A percentile compares a stretch with the other conserved stretches of the same genome.
phyloP scores from a whole-genome alignment of 768 basidiomycete species.

The Amanita subjunquillea region DNA sequence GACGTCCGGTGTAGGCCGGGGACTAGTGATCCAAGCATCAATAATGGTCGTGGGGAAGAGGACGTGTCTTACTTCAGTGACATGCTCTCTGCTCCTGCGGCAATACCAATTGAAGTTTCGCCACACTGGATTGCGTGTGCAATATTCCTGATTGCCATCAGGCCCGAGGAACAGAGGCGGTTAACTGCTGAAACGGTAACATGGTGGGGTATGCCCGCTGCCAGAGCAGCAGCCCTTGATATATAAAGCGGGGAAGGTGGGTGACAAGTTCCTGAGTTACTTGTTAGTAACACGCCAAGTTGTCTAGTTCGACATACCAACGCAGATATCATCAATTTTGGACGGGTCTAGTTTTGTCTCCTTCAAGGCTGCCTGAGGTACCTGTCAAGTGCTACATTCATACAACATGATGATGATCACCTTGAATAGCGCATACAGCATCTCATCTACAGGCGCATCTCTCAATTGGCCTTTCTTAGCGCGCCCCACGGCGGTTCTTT shows the following conservation, averaged over 20 bases:
- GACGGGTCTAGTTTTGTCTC: conserved; percentile 58
- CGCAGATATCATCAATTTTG: conserved; percentile 75
- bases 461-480: conserved; percentile 91
- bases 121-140: conserved; percentile 79
- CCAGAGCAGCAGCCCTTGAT: conserved; percentile 78
- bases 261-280: conserved; percentile 61
- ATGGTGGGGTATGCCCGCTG: conserved; percentile 79
- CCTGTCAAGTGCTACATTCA: neutral
- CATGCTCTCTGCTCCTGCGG: conserved; percentile 80
- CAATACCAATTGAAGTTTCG: conserved; percentile 81
- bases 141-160: conserved; percentile 88
- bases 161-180: conserved; percentile 86
- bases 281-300: neutral
- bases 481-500: conserved; percentile 80
- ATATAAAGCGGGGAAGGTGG: conserved; percentile 74
- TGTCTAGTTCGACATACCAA: conserved; percentile 39
- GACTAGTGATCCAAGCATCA: conserved; percentile 24
- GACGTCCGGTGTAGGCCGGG: conserved; percentile 66
- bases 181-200: conserved; percentile 90
- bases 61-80: conserved; percentile 48
- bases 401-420: conserved; percentile 22
- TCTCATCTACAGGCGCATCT: conserved; percentile 78
- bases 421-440: conserved; percentile 75
- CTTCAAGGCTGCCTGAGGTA: conserved; percentile 49
- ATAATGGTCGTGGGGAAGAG: conserved; percentile 6